Evolutionary conservation across 306 rosid species (phyloP), one percentile per base, ranked within the genome.

Genomic region (Casuarina equisetifolia): DNA sequence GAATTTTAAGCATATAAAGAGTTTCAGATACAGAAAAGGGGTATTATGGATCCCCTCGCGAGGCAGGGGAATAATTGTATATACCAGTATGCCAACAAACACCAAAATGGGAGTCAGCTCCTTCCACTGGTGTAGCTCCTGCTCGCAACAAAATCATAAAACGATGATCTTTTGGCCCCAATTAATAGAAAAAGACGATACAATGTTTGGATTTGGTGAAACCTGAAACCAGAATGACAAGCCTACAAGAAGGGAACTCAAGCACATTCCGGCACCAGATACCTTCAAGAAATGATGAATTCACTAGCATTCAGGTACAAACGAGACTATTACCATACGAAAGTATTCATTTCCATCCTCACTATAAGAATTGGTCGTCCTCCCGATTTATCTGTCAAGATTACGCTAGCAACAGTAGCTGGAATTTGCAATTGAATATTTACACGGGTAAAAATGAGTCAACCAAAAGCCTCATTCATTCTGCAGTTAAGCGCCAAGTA

Each of bases 1-100:
- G 2, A 11, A 61, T 35, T 35, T 61, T 35, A 61, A 61, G 68
- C 68, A 11, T 35, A 11, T 61, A 61, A 35, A 43, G 68, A 61
- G 35, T 20, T 10, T 12, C 9, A 61, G 68, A 61, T n/a, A 61
- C 5, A 35, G 43, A 61, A 35, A 16, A 52, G n/a, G 16, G 5
- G 57, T 52, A 52, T 52, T 6, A 44, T 19, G 61, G 20, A 45
- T 20, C 11, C n/a, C 25, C 58, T 52, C 17, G 58, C 1, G 58
- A 52, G 17, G n/a, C 15, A 52, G 20, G 58, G 69, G 16, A 2
- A 62, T 58, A 72, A 36, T 80, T 48, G 55, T 43, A 46, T 78
- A 48, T 92, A 94, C 98, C 97, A 94, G 82, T 48, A 92, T 85
- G 13, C 98, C 97, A 63, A 79, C 75, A 69, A 89, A 84, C 0